Evolutionary conservation across 2,329 filamentous ascomycete genomes (phyloP).

Genomic region (Emergomyces orientalis): DNA sequence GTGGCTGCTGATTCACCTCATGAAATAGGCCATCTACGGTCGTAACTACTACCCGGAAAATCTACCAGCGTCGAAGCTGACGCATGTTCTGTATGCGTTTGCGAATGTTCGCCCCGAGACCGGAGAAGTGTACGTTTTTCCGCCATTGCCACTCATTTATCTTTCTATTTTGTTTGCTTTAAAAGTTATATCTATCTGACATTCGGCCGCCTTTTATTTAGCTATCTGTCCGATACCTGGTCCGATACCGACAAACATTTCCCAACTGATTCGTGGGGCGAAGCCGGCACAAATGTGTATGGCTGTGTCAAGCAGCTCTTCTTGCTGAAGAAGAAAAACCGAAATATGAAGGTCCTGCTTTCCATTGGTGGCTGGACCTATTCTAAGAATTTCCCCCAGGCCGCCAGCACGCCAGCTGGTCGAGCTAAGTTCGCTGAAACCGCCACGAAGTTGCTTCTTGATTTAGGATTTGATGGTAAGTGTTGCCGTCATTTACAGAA

Average conservation of each 20-base stretch:
- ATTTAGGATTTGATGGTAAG: slow-evolving; percentile 59
- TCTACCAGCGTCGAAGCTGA: slow-evolving; percentile 68
- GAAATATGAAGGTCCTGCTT: slow-evolving; percentile 68
- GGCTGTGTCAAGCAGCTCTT: slow-evolving; percentile 70
- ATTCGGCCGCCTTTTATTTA: slow-evolving; percentile 13
- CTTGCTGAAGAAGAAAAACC: slow-evolving; percentile 63
- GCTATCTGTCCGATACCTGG: slow-evolving; percentile 55
- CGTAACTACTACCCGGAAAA: slow-evolving; percentile 74
- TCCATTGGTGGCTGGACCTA: slow-evolving; percentile 78
- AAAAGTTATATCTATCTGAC: neutral
- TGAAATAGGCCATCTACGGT: slow-evolving; percentile 63
- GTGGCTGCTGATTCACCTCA: neutral
- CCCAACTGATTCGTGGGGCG: slow-evolving; percentile 56
- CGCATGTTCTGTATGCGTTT: slow-evolving; percentile 81
- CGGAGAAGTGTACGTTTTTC: slow-evolving; percentile 59
- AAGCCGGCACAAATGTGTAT: slow-evolving; percentile 62
- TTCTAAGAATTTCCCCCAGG: slow-evolving; percentile 64
- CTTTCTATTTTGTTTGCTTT: neutral
- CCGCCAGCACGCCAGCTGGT: slow-evolving; percentile 54
- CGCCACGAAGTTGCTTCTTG: slow-evolving; percentile 65
- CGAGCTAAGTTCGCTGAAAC: slow-evolving; percentile 58
- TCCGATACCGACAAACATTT: slow-evolving; percentile 63
- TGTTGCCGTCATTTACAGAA: slow-evolving; percentile 5
- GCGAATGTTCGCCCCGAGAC: slow-evolving; percentile 70
- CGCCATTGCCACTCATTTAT: neutral